phyloP scores from a whole-genome alignment of 441 rosid species.

The Manihot esculenta region DNA sequence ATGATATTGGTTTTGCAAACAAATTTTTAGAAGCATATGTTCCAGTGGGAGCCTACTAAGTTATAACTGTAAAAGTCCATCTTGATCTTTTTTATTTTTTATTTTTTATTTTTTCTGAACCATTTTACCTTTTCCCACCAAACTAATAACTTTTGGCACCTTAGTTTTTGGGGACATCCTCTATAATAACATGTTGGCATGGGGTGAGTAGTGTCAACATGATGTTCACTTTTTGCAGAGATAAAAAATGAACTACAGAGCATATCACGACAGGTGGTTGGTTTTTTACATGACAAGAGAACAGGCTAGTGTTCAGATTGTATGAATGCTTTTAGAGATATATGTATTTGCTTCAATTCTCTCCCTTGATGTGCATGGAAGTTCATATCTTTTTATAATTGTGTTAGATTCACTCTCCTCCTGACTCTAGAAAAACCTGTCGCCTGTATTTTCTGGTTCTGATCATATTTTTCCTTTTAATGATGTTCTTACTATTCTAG shows the following conservation, averaged over 20 bases:
- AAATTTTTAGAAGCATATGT: constrained; percentile 7
- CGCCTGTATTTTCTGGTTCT: constrained; percentile 18
- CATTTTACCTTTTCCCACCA: not conserved
- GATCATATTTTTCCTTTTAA: not conserved
- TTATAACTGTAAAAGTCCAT: not conserved
- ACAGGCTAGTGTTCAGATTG: constrained; percentile 43
- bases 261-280: constrained; percentile 97
- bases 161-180: no score
- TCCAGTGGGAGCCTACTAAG: not conserved
- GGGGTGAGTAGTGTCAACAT: not conserved
- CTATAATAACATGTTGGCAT: not conserved
- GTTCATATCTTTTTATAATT: not conserved
- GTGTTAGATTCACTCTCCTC: no score
- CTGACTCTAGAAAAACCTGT: constrained; percentile 3
- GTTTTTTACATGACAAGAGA: constrained; percentile 74
- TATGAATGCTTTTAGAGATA: no score
- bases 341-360: not conserved
- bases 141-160: not conserved
- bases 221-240: constrained; percentile 44
- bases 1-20: not conserved
- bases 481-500: not conserved
- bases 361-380: not conserved
- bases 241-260: constrained; percentile 94
- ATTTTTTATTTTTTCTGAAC: not conserved
- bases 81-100: not conserved